Evolutionary conservation across 2,329 filamentous ascomycete species (phyloP).

Genomic region (Colletotrichum godetiae): DNA sequence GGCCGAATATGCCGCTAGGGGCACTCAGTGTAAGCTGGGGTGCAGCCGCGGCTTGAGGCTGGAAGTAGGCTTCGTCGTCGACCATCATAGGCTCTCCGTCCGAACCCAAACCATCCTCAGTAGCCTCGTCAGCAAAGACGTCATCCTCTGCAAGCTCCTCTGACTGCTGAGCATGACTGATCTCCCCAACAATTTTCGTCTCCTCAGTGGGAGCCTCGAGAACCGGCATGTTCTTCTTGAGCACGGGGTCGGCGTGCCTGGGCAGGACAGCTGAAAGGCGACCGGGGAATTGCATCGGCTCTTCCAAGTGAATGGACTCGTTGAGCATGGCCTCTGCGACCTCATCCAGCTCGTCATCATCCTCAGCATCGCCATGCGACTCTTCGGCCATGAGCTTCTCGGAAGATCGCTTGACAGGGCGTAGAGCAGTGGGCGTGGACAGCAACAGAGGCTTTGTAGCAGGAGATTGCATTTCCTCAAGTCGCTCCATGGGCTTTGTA

Average conservation of each 20-base stretch:
- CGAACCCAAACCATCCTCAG: constrained; percentile 3
- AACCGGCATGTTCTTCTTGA: constrained; percentile 47
- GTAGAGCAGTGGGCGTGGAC: constrained; percentile 41
- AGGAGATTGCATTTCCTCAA: constrained; percentile 41
- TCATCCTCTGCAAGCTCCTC: constrained; percentile 29
- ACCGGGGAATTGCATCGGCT: constrained; percentile 55
- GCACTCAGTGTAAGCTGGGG: constrained; percentile 43
- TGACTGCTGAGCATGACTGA: constrained; percentile 2
- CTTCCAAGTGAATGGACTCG: constrained; percentile 45
- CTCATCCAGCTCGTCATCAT: constrained; percentile 38
- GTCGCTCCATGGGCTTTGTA: constrained; percentile 38
- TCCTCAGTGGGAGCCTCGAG: constrained; percentile 33
- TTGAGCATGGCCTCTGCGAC: constrained; percentile 39
- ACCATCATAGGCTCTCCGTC: constrained; percentile 38
- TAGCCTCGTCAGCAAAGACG: not conserved
- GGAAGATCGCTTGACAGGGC: constrained; percentile 44
- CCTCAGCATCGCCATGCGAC: constrained; percentile 1
- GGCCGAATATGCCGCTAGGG: constrained; percentile 49
- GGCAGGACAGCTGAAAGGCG: constrained; percentile 58
- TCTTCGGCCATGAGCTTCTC: constrained; percentile 52
- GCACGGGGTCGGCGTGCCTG: constrained; percentile 53
- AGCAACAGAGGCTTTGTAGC: constrained; percentile 50
- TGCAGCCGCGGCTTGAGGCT: constrained; percentile 40
- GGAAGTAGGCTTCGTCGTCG: constrained; percentile 40
- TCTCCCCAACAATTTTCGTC: not conserved